A percentile compares a stretch with the other conserved stretches of the same genome.
Conservation (phyloP, 2,329 filamentous ascomycete genomes). For the Metarhizium brunneum region DNA sequence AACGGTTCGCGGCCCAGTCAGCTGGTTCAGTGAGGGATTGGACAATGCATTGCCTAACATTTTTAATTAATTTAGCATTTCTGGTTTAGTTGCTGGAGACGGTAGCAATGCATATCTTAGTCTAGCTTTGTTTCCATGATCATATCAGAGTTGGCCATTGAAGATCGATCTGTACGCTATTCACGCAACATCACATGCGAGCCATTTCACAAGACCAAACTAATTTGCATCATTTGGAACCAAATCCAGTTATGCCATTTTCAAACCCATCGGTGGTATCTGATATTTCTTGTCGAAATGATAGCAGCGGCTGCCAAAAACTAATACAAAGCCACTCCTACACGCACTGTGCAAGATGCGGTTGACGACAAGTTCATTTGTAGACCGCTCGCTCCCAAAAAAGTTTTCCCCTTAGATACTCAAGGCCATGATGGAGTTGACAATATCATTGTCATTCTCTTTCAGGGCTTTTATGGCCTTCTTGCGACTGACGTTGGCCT, state of each 20-base stretch:
- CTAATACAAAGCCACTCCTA: constrained; percentile 20
- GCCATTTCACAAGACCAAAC: neutral
- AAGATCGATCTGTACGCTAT: no score
- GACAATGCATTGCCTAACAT: neutral
- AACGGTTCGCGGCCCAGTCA: neutral
- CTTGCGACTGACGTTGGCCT: constrained; percentile 92
- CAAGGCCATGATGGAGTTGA: constrained; percentile 99
- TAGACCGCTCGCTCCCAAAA: constrained; percentile 2
- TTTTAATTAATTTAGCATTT: neutral
- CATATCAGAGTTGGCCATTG: no score
- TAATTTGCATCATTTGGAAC: neutral
- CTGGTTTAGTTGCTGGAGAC: no score
- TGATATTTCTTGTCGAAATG: neutral
- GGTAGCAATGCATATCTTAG: no score
- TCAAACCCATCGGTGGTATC: neutral
- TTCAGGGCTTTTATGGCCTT: constrained; percentile 98
- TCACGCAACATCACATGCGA: neutral
- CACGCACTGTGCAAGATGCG: constrained; percentile 15
- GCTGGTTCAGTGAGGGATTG: neutral
- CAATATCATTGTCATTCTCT: constrained; percentile 99
- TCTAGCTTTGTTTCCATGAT: no score
- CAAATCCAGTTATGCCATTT: neutral
- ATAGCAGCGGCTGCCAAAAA: constrained; percentile 12
- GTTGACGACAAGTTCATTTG: constrained; percentile 5
- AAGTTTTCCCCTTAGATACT: constrained; percentile 51